These are phyloP conservation scores for Arthrobotrys sinensis DNA, from an alignment of 2,329 filamentous ascomycete genomes.

Conservation along the genomic window DNA sequence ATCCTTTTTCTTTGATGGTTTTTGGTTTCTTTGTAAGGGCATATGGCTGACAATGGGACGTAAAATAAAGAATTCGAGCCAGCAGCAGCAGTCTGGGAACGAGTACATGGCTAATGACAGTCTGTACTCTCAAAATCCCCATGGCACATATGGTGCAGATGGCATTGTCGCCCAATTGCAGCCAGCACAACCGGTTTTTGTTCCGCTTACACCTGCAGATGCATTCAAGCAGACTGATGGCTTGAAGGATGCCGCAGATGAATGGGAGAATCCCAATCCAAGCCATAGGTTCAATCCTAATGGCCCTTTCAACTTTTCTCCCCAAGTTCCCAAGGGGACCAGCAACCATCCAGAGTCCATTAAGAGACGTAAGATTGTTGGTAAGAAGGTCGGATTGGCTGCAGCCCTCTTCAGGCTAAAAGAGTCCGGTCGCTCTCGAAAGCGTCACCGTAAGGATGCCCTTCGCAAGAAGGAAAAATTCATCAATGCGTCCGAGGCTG, in stretches of 20 bases:
- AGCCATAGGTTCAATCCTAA: conserved; percentile 44
- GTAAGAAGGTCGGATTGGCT: conserved; percentile 50
- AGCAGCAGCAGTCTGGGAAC: background rate
- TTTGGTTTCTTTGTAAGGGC: background rate
- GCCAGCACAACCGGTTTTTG: background rate
- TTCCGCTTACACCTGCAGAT: background rate
- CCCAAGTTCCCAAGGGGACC: conserved; percentile 27
- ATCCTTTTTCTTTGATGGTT: background rate
- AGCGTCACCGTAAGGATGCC: conserved; percentile 49
- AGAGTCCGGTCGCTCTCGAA: conserved; percentile 49
- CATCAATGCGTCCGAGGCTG: background rate
- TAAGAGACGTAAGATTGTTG: conserved; percentile 48
- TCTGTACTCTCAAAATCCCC: background rate
- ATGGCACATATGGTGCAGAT: no score
- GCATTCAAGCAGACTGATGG: background rate
- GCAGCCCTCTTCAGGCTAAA: conserved; percentile 50
- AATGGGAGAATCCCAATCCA: conserved; percentile 30
- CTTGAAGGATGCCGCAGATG: conserved; percentile 7
- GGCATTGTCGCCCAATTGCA: no score
- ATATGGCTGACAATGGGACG: background rate
- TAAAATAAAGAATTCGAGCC: background rate
- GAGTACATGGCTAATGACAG: background rate
- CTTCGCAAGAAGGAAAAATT: conserved; percentile 18
- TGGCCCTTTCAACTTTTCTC: conserved; percentile 44
- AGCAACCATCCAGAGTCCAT: conserved; percentile 55